A percentile compares a stretch with the other conserved stretches of the same genome.
Conservation (phyloP, 2,329 filamentous ascomycete species). For the Ilyonectria mors-panacis region DNA sequence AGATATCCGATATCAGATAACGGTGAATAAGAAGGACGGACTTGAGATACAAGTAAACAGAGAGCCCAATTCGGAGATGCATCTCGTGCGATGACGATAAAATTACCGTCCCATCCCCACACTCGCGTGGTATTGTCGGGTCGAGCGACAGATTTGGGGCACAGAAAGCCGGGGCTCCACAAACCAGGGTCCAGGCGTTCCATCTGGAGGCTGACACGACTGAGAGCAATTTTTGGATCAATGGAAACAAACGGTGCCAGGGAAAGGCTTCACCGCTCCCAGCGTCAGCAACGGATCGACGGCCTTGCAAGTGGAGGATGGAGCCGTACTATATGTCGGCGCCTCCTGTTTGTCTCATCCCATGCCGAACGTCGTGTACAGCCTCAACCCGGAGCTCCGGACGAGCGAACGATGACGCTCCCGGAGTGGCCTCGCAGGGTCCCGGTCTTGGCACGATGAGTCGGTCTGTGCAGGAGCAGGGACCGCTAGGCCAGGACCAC, state of each 20-base stretch:
- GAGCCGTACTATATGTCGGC: slow-evolving; percentile 21
- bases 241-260: slow-evolving; percentile 11
- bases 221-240: slow-evolving; percentile 7
- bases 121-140: slow-evolving; percentile 42
- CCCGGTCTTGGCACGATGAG: slow-evolving; percentile 35
- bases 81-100: slow-evolving; percentile 33
- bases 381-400: slow-evolving; percentile 36
- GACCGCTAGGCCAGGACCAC: slow-evolving; percentile 32
- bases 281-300: slow-evolving; percentile 7
- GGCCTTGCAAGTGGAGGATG: slow-evolving; percentile 11
- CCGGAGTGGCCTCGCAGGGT: slow-evolving; percentile 21
- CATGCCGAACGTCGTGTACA: slow-evolving; percentile 22
- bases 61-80: slow-evolving; percentile 20
- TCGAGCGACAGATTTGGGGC: slow-evolving; percentile 24
- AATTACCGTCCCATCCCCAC: slow-evolving; percentile 37
- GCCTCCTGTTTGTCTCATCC: slow-evolving; percentile 18
- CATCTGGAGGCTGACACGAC: slow-evolving; percentile 4
- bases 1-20: slow-evolving; percentile 14
- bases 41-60: slow-evolving; percentile 12
- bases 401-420: slow-evolving; percentile 41
- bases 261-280: slow-evolving; percentile 25
- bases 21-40: slow-evolving; percentile 26
- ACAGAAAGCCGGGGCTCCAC: slow-evolving; percentile 31
- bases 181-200: slow-evolving; percentile 27
- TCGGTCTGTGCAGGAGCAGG: slow-evolving; percentile 44